These are phyloP conservation scores for Ogataea chonburiensis DNA, from an alignment of 805 yeast genomes.

Conservation along the genomic window DNA sequence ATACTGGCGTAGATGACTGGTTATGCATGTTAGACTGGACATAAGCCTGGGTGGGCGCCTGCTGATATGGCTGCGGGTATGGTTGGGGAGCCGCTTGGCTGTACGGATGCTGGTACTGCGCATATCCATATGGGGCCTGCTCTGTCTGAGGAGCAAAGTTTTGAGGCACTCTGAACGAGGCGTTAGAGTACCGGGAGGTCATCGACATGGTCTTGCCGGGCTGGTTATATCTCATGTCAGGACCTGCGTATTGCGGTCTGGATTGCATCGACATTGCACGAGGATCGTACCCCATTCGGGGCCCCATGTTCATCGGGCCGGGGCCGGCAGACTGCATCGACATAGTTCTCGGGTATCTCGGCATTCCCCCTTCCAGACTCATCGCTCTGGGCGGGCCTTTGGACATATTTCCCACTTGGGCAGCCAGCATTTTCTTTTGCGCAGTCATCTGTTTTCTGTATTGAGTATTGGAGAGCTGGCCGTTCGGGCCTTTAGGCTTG, in stretches of 20 bases:
- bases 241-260: conserved; percentile 22
- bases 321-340: conserved; percentile 25
- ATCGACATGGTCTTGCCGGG: conserved; percentile 24
- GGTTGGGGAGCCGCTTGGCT: not conserved
- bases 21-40: not conserved
- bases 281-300: conserved; percentile 31
- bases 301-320: conserved; percentile 7
- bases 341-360: conserved; percentile 30
- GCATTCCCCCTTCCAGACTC: conserved; percentile 28
- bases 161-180: conserved; percentile 3
- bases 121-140: too few species aligned
- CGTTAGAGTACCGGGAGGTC: conserved; percentile 13
- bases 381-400: conserved; percentile 36
- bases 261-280: conserved; percentile 47
- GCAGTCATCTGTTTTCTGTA: conserved; percentile 70
- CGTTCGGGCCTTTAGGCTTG: conserved; percentile 26
- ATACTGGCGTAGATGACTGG: too few species aligned
- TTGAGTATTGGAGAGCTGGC: conserved; percentile 49
- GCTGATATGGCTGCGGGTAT: not conserved
- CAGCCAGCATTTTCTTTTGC: conserved; percentile 56
- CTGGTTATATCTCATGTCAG: conserved; percentile 5
- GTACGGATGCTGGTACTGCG: not conserved
- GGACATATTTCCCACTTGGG: conserved; percentile 32
- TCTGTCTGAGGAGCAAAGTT: too few species aligned
- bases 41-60: not conserved